Percentiles rank a stretch among this genome's conserved stretches.
These are phyloP conservation scores for Rhynchospora pubera DNA, from an alignment of 176 grass and related monocot species.

Conservation along the genomic window DNA sequence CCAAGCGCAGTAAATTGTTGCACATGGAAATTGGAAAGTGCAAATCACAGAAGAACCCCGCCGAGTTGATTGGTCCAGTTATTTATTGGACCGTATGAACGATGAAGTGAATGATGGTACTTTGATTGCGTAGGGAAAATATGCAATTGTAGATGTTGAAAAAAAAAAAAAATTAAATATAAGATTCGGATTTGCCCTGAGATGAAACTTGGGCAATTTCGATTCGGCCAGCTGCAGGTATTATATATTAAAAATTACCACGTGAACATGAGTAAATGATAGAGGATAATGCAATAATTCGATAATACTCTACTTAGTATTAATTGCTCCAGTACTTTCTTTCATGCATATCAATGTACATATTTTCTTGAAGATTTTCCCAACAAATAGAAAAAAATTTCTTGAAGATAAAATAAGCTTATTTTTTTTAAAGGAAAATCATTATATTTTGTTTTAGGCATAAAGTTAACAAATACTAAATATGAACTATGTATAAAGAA, in stretches of 20 bases:
- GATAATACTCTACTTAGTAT: not conserved
- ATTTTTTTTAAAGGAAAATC: too few species aligned
- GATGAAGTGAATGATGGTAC: slow-evolving; percentile 3
- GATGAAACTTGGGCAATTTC: not conserved
- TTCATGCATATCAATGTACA: too few species aligned
- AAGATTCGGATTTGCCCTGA: not conserved
- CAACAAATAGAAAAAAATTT: too few species aligned
- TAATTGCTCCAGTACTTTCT: too few species aligned
- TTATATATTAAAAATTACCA: not conserved
- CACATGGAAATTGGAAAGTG: not conserved
- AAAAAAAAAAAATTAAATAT: not conserved
- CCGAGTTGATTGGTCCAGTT: not conserved
- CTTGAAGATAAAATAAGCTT: too few species aligned
- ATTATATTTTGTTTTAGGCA: too few species aligned
- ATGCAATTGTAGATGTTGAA: not conserved
- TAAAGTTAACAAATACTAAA: too few species aligned
- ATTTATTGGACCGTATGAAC: not conserved
- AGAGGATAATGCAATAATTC: not conserved
- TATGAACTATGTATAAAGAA: too few species aligned
- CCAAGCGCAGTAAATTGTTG: not conserved
- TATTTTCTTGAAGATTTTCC: too few species aligned
- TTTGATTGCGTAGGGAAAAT: slow-evolving; percentile 3
- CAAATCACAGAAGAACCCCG: not conserved
- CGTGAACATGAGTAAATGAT: not conserved
- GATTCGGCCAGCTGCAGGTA: not conserved